These are phyloP conservation scores for Posidonia australis DNA, from an alignment of 106 monocot species.

Conservation along the genomic window DNA sequence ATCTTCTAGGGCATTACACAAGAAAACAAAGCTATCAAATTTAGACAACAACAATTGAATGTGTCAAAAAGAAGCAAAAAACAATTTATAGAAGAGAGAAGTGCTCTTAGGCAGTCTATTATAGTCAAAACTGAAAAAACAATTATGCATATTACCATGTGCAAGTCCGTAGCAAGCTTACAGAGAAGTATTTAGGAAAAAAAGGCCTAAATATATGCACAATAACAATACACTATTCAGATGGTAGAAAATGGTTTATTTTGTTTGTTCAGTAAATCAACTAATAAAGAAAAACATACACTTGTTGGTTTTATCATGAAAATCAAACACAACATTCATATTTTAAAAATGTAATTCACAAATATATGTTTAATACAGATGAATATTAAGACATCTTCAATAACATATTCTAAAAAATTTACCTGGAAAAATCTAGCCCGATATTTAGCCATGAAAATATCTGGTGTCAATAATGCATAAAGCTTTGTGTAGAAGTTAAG, in stretches of 20 bases:
- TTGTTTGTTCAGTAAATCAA: neutral
- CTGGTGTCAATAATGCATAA: slow-evolving; percentile 72
- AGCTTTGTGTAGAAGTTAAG: slow-evolving; percentile 90
- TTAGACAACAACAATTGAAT: too few relatives aligned
- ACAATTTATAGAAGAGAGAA: too few relatives aligned
- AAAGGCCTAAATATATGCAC: too few relatives aligned
- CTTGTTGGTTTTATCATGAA: neutral
- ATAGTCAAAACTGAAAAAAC: too few relatives aligned
- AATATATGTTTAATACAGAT: neutral
- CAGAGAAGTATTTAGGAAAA: too few relatives aligned
- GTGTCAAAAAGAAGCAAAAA: too few relatives aligned
- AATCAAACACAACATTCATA: neutral
- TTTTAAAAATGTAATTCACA: neutral
- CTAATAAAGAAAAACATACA: neutral
- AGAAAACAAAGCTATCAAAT: too few relatives aligned
- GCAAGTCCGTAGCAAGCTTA: too few relatives aligned
- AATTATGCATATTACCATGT: too few relatives aligned
- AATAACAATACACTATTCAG: neutral
- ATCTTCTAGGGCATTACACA: too few relatives aligned
- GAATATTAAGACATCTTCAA: neutral
- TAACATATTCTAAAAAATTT: slow-evolving; percentile 16
- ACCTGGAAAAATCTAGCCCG: slow-evolving; percentile 85
- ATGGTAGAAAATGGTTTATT: neutral
- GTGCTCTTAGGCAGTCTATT: too few relatives aligned
- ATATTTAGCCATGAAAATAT: slow-evolving; percentile 86